Evolutionary conservation across 75 land plant genomes (phyloP), one percentile per base, ranked within the genome.

Genomic region (Isoetes taiwanensis): DNA sequence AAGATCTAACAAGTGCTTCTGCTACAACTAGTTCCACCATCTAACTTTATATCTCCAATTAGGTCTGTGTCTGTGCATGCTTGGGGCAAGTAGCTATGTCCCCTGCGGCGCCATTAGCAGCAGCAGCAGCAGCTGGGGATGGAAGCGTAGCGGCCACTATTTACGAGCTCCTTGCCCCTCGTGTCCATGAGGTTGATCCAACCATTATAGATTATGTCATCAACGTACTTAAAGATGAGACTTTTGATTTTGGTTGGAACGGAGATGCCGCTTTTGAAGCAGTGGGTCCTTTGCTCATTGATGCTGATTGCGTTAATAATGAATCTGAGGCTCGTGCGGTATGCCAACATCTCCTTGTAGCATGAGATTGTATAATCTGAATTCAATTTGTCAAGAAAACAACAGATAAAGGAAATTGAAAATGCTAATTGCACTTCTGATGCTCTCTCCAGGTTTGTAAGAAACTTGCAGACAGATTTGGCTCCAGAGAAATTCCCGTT

Each of bases 181-280:
- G 88, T 32, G 74, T 65, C 1, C 30, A 48, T 20, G 94, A 80
- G 11, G 82, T 90, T 8, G 97, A 90, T 58, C 31, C 64, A 30
- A 85, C 83, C 17, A 90, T 90, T 58, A 52, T 90, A 31, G 85
- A 90, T 41, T 90, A 90, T 74, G 67, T 91, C 59, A 59, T 86
- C 60, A 81, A 86, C 56, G 94, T 91, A 38, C 83, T 91, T 62
- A 82, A 85, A 43, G 97, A 91, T 42, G 97, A 91, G 8, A 83
- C 90, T 42, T 91, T 91, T 63, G 97, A 91, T 60, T 91, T 83
- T 58, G 97, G 97, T 34, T 43, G 20, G 42, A 73, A 86, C 10
- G 97, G 97, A 24, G 94, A 80, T 12, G 91, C 79, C 39, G 85
- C 80, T 41, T 80, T 72, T 66, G 88, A 91, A 0, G 97, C 85